phyloP scores from a whole-genome alignment of 371 early-diverging fungal genomes.

The Nematocida homosporus region DNA sequence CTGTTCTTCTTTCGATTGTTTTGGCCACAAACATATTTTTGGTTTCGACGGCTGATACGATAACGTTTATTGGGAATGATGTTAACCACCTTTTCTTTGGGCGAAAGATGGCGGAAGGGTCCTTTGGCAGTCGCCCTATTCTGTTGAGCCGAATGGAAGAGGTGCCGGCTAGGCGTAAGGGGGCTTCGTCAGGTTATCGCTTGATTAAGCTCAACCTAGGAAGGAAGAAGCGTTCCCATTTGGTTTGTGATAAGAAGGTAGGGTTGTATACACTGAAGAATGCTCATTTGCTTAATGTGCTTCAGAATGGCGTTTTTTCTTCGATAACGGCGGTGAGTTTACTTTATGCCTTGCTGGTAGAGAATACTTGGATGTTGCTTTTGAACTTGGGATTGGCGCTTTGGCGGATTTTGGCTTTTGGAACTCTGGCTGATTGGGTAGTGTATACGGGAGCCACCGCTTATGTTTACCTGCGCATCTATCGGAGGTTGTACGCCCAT shows the following conservation, averaged over 20 bases:
- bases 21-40: constrained; percentile 47
- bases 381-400: constrained; percentile 66
- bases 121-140: constrained; percentile 8
- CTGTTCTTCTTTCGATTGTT: constrained; percentile 44
- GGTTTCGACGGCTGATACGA: constrained; percentile 40
- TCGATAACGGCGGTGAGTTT: constrained; percentile 11
- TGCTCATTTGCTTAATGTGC: constrained; percentile 1
- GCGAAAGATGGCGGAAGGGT: background rate
- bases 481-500: constrained; percentile 36
- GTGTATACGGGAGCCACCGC: constrained; percentile 37
- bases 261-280: constrained; percentile 30
- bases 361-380: constrained; percentile 29
- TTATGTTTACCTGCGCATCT: constrained; percentile 51
- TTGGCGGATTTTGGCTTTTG: constrained; percentile 67
- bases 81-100: constrained; percentile 15
- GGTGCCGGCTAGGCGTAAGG: constrained; percentile 1
- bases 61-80: constrained; percentile 48
- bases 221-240: background rate
- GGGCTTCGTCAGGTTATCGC: background rate
- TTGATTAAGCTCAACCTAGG: constrained; percentile 7
- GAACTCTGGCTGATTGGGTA: constrained; percentile 59
- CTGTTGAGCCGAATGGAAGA: constrained; percentile 20
- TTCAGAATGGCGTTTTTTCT: constrained; percentile 7
- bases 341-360: constrained; percentile 48
- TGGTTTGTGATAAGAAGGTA: constrained; percentile 24